Percentiles rank a stretch among this genome's conserved stretches.
phyloP scores from a whole-genome alignment of 805 yeast genomes.

The Pichia phayaonensis region DNA sequence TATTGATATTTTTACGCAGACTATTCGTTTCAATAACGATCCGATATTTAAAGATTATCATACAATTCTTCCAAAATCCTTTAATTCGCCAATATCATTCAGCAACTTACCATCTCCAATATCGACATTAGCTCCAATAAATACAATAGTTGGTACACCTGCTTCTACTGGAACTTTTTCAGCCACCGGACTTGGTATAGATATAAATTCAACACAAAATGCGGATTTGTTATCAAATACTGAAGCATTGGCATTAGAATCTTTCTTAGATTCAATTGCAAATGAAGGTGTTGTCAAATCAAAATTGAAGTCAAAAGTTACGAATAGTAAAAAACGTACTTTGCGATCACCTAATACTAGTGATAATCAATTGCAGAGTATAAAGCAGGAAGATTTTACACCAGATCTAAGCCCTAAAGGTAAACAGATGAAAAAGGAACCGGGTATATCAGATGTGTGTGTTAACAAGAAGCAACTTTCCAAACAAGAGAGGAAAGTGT shows the following conservation, averaged over 20 bases:
- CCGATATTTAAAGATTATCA: background rate
- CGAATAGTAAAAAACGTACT: background rate
- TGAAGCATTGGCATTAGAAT: slow-evolving; percentile 29
- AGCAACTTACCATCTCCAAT: background rate
- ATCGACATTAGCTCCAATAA: background rate
- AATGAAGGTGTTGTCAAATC: slow-evolving; percentile 16
- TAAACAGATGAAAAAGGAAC: background rate
- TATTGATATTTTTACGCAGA: background rate
- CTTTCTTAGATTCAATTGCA: slow-evolving; percentile 31
- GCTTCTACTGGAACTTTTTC: background rate
- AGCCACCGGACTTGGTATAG: background rate
- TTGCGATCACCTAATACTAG: background rate
- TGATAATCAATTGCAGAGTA: background rate
- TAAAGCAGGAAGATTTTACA: background rate
- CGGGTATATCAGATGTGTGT: background rate
- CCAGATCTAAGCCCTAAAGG: background rate
- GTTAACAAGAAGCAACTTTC: slow-evolving; percentile 13
- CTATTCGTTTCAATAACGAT: background rate
- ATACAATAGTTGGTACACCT: background rate
- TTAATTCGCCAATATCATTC: background rate
- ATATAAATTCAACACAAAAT: background rate
- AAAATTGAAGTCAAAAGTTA: background rate
- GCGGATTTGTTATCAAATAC: slow-evolving; percentile 24
- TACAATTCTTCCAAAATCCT: background rate
- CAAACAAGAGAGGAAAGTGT: slow-evolving; percentile 28